Evolutionary conservation across 768 basidiomycete genomes (phyloP), one percentile per base, ranked within the genome.

Genomic region (Trametes villosa): DNA sequence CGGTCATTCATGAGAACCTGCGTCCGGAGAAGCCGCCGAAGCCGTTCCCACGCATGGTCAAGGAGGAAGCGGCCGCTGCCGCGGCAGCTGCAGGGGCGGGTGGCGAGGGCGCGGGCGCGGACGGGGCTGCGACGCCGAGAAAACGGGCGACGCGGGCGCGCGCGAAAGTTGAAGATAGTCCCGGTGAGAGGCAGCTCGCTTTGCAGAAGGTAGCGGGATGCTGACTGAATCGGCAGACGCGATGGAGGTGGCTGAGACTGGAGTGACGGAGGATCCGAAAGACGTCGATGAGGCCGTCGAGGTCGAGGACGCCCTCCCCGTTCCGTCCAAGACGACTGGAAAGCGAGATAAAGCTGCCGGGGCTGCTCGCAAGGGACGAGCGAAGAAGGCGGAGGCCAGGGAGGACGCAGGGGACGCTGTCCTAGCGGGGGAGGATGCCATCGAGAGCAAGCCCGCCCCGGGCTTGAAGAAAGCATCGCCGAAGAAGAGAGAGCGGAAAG

Each of bases 1-100:
- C 86, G 17, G 88, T 92, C 24, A 83, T 80, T 9, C 75, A 86
- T 62, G 86, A 72, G 57, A 72, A 72, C 50, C 63, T 75, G 27
- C 68, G 74, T 9, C 74, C 74, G 13, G 74, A 72, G 67, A 70
- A 69, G 53, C 64, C 67, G 4, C 60, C 67, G 30, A 68, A 60
- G 59, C 68, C 65, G 46, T 67, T 67, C 54, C 57, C 62, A 31
- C 60, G 68, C 27, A 38, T 49, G 46, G 20, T 56, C 29, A 57
- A 59, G 30, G 62, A 31, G 9, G 53, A 47, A 31, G 53, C 42
- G 20, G 53, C 38, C 5, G 58, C 31, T 29, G 56, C 53, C 3
- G 63, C 33, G 18, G 53, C 22, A 4, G 54, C 24, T 7, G 59
- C n/a, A n/a, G n/a, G n/a, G n/a, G n/a, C n/a, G n/a, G n/a, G n/a